Percentiles rank a stretch among this genome's conserved stretches.
Conservation (phyloP, 2,329 filamentous ascomycete genomes). For the Hypoxylon rubiginosum region DNA sequence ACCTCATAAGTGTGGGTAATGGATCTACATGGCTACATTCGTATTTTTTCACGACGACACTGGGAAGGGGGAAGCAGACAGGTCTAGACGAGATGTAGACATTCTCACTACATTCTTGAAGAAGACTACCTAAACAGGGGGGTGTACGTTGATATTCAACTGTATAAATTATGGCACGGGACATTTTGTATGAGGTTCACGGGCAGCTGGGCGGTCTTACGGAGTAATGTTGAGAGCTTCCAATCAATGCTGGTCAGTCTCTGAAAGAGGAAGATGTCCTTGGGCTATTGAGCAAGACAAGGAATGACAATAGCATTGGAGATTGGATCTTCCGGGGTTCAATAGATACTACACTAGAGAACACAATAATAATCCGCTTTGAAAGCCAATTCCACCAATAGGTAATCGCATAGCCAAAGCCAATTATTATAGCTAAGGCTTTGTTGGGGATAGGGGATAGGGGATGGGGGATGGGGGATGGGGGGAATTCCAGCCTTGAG, state of each 20-base stretch:
- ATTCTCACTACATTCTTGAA: conserved; percentile 33
- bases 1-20: conserved; percentile 50
- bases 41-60: background rate
- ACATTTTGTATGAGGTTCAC: conserved; percentile 42
- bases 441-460: background rate
- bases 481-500: background rate
- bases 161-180: conserved; percentile 48
- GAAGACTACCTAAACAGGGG: conserved; percentile 22
- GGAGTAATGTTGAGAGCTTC: conserved; percentile 32
- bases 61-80: conserved; percentile 5
- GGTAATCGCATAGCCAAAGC: background rate
- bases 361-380: conserved; percentile 26
- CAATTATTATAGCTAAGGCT: background rate
- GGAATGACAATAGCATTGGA: conserved; percentile 15
- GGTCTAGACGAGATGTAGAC: conserved; percentile 28
- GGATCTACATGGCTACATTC: background rate
- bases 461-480: background rate
- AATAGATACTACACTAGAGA: conserved; percentile 29
- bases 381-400: conserved; percentile 5
- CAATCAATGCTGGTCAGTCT: conserved; percentile 28
- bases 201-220: conserved; percentile 21
- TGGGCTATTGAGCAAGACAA: background rate
- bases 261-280: conserved; percentile 5
- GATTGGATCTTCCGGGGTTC: conserved; percentile 29
- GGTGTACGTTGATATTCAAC: conserved; percentile 27